These are phyloP conservation scores for Diaporthe citri DNA, from an alignment of 2,329 filamentous ascomycete species.

Conservation along the genomic window DNA sequence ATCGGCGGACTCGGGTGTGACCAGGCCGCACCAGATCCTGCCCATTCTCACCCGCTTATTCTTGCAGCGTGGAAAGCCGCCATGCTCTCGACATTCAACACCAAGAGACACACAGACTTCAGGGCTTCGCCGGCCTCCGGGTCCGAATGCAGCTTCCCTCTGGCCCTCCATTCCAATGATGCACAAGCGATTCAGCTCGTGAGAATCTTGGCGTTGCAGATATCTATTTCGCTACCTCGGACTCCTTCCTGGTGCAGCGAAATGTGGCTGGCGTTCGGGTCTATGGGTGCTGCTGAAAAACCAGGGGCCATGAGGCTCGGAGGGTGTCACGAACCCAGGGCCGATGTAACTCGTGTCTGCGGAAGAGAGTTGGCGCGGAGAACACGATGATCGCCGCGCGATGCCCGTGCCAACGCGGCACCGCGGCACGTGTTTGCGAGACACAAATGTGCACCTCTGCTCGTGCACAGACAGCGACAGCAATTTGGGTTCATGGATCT, in stretches of 20 bases:
- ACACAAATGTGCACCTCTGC: neutral
- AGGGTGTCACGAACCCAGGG: constrained; percentile 1
- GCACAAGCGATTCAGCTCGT: constrained; percentile 2
- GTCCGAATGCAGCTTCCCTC: neutral
- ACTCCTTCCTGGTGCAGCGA: neutral
- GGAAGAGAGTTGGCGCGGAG: neutral
- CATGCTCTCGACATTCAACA: neutral
- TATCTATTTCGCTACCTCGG: neutral
- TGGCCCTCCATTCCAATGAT: neutral
- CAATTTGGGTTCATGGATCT: neutral
- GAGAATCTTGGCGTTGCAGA: neutral
- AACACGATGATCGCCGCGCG: neutral
- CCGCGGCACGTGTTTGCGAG: constrained; percentile 7
- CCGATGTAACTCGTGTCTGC: neutral
- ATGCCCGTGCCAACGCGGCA: neutral
- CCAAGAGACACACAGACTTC: neutral
- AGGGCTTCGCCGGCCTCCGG: constrained; percentile 21
- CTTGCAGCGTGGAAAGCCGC: neutral
- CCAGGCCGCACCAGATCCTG: constrained; percentile 12
- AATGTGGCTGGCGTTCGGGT: neutral
- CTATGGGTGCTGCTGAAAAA: neutral
- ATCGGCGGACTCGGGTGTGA: constrained; percentile 20
- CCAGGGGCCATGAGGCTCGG: neutral
- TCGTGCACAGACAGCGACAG: neutral
- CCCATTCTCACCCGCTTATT: constrained; percentile 19